A percentile compares a stretch with the other conserved stretches of the same genome.
These are phyloP conservation scores for Papilionanthe hybrid DNA, from an alignment of 116 monocot genomes.

Conservation along the genomic window DNA sequence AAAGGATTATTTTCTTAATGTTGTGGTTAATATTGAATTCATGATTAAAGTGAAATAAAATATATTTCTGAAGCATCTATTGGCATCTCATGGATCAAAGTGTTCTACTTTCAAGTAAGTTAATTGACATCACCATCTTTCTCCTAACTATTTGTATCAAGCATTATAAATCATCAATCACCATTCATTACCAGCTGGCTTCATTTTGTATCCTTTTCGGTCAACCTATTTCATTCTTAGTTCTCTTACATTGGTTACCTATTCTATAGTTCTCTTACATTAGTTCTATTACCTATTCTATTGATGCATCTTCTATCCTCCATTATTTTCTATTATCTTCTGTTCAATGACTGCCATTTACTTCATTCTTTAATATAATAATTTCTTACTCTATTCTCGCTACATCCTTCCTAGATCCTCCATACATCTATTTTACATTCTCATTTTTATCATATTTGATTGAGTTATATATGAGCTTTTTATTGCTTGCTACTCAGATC, in stretches of 20 bases:
- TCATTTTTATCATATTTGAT: neutral
- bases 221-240: neutral
- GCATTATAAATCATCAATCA: neutral
- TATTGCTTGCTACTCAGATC: neutral
- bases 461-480: neutral
- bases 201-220: neutral
- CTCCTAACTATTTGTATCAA: neutral
- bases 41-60: neutral
- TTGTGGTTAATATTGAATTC: neutral
- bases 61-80: neutral
- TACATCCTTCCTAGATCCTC: neutral
- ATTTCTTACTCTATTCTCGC: neutral
- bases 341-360: neutral
- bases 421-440: neutral
- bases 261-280: neutral
- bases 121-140: neutral
- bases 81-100: neutral
- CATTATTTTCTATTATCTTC: neutral
- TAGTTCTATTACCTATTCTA: neutral
- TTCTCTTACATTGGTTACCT: neutral
- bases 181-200: neutral
- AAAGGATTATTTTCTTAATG: neutral
- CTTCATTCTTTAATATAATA: neutral
- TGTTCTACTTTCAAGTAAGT: neutral
- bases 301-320: neutral